Base-by-base conservation (phyloP, 2,329 filamentous ascomycete species). In the Penicillium oxalicum region DNA sequence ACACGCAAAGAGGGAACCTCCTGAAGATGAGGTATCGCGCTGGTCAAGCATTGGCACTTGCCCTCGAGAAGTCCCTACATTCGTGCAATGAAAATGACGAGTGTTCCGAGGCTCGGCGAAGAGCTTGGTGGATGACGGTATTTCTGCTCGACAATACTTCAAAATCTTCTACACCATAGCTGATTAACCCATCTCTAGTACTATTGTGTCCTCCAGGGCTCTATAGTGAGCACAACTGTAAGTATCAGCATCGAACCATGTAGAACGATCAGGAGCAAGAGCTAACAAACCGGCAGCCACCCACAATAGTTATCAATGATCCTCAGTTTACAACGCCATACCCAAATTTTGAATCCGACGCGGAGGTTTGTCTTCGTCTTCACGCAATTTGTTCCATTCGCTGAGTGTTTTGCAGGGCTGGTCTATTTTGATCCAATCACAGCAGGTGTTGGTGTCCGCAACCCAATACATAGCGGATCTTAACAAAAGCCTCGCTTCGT, bases 41-140 rank as follows among this genome's bases (percentile, higher is more conserved):
- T 4, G 63, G 71, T 7, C 70, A 74, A 53, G 72, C 72, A 6
- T 63, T 73, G 52, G 62, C 69, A 4, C 62, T 70, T 50, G 71
- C 71, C 12, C 61, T 72, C 57, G 68, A 72, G n/a, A 68, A 72
- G 56, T 69, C 64, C 34, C 60, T 74, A 26, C 70, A 74, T 61
- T 54, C 63, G 2, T 57, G 66, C 24, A 55, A 60, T 3, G 61
- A 67, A 27, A 60, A 65, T 35, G 62, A 69, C 55, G 59, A 64
- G 29, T 72, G 64, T 43, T 56, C 67, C 5, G 72, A 74, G 53
- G 70, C 70, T 37, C 66, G 61, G 45, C 61, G 70, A 38, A 64
- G 72, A 59, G 70, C 71, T 36, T 74, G 72, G 72, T 74, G 72
- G 72, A 74, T 74, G 71, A 74, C 70, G 51, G 71, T 74, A 62